Base-by-base conservation (phyloP, 352 stramenopile species). In the Thraustochytrium striatum region DNA sequence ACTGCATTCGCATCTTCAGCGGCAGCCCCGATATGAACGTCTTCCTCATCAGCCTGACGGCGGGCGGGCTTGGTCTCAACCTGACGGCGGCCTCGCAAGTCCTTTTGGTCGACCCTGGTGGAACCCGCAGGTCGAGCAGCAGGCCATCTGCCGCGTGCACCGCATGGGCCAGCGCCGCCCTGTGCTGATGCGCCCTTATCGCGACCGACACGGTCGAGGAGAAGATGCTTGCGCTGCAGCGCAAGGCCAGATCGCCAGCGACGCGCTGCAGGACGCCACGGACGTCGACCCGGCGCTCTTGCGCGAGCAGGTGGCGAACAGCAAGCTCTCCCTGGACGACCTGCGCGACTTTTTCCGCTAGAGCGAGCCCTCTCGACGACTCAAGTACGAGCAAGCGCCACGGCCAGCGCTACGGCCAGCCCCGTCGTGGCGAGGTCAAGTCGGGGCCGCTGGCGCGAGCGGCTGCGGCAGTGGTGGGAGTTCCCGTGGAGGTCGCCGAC, bases 91-190 rank as follows among this genome's bases (percentile, higher is more conserved):
- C 91, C 32, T 94, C 88, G 0, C 87, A 94, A 3, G 90, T 95
- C 41, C 91, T 96, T 47, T 83, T 96, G 41, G 83, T 95, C 30
- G 92, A 95, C 70, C 90, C 92, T 58, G 52, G 44, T 62, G 52
- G 52, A 58, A 61, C 82, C 87, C 90, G 16, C 89, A 90, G 53
- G 88, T 97, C 25, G 93, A 98, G 72, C 87, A 94, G 41, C 94
- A 98, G 83, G 94, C 94, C 0, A 92, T 98, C 59, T 92, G 97
- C 85, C 88, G 92, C 55, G 89, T 94, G 33, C 91, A 96, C 62
- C 90, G 92, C 1, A 84, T 97, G 2, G 92, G 91, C 1, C 91
- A 96, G 85, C 87, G 84, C 0, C 87, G 88, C 36, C 85, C 88
- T 50, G 92, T 97, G 57, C 70, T 89, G 3, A 91, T 97, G 33